Conservation (phyloP, 441 rosid species). For the Mallotus japonicus region DNA sequence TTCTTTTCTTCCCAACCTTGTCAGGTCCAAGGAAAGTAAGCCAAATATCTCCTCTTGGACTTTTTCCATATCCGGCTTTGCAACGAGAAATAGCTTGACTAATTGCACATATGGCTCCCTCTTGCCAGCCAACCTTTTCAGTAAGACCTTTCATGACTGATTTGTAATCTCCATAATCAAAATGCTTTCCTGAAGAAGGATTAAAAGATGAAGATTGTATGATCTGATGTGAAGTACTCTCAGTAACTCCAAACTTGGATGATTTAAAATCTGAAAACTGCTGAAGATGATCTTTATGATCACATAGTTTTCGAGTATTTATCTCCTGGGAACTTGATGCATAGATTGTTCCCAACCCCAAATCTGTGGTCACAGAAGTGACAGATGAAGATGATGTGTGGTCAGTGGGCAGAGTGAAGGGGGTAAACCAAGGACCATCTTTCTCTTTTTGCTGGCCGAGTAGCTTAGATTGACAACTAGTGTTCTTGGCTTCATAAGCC, state of each 20-base stretch:
- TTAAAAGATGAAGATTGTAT: slow-evolving; percentile 32
- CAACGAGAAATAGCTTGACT: slow-evolving; percentile 41
- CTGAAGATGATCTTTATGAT: slow-evolving; percentile 24
- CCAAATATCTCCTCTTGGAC: slow-evolving; percentile 52
- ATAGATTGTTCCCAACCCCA: slow-evolving; percentile 56
- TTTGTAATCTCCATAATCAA: slow-evolving; percentile 47
- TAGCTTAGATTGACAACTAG: slow-evolving; percentile 30
- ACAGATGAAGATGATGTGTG: slow-evolving; percentile 35
- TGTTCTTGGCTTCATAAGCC: slow-evolving; percentile 23
- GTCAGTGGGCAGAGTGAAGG: slow-evolving; percentile 24
- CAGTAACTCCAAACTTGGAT: slow-evolving; percentile 25
- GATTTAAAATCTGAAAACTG: slow-evolving; percentile 27
- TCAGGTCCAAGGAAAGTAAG: slow-evolving; percentile 81
- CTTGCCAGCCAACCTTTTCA: slow-evolving; percentile 62
- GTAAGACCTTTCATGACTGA: slow-evolving; percentile 43
- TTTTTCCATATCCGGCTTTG: slow-evolving; percentile 33
- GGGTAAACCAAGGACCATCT: slow-evolving; percentile 19
- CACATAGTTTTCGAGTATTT: slow-evolving; percentile 23
- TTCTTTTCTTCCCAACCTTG: slow-evolving; percentile 56
- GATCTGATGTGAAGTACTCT: slow-evolving; percentile 29
- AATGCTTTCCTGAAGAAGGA: slow-evolving; percentile 26
- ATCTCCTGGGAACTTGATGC: slow-evolving; percentile 41
- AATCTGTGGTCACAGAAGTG: slow-evolving; percentile 56
- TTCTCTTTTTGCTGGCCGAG: slow-evolving; percentile 30
- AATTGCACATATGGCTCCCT: slow-evolving; percentile 53